Evolutionary conservation across 176 grass and related monocot species (phyloP), one percentile per base, ranked within the genome.

Genomic region (Pharus latifolius): DNA sequence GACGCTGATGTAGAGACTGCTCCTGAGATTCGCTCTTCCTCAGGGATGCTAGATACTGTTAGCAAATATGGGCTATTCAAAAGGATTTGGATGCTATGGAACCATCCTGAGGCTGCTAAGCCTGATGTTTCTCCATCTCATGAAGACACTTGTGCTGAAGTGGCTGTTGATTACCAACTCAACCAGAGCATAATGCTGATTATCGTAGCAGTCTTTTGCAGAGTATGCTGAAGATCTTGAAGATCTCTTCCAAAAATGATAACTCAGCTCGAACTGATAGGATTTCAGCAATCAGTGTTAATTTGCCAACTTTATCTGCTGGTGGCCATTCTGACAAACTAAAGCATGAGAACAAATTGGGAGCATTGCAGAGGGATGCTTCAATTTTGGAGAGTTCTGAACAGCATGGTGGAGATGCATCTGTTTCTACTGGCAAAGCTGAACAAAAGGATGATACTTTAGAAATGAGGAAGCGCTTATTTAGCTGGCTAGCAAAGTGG

Each of bases 21-120:
- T 31, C 18, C 55, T 63, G 70, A 49, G 69, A 80, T 56, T 49
- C 62, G 69, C 37, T 79, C 69, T 79, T 68, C 69, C 35, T 75
- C 64, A 42, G 63, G 18, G 37, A 9, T 67, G 18, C 70, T 69
- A 49, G 68, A 80, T 51, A 27, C 19, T 77, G 66, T 15, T 68
- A 54, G 43, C 54, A 60, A 80, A 42, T 45, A 67, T 45, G 65
- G 81, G 18, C 38, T 79, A 64, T 73, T 89, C 43, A 70, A 81
- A 81, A 84, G 72, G 81, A 77, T 84, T 56, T 69, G 52, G 77
- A 60, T 76, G 49, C 16, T 73, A 31, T 84, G 72, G 73, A 81
- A 71, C n/a, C 81, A 66, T 16, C 11, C 67, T 4, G 53, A 77
- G n/a, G 60, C 56, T 73, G 17, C 61, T n/a, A 81, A 77, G 9